Evolutionary conservation across 225 moss, liverwort and hornwort species (phyloP), one percentile per base, ranked within the genome.

Genomic region (Neckera pumila): DNA sequence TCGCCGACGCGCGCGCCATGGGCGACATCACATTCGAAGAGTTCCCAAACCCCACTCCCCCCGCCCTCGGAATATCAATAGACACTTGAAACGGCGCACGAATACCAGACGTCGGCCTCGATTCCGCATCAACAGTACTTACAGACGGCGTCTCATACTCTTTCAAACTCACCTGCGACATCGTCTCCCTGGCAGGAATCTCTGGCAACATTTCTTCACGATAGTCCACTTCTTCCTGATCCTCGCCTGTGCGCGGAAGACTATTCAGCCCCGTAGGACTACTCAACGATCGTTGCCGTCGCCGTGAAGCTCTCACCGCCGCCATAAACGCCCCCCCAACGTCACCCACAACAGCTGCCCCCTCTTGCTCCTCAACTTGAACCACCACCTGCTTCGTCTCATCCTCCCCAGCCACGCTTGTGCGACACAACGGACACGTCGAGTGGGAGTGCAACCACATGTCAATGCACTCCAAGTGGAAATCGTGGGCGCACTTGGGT

Each of bases 391-490:
- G 38, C 65, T 87, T 62, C 36, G n/a, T 25, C 31, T 63, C 89
- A 54, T 86, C 91, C 8, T 79, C 90, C 17, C 43, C 45, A 6
- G 8, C 85, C n/a, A 92, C 88, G n/a, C 79, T 71, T 42, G 90
- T 65, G 58, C 95, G 90, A 58, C 95, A 95, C 74, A 95, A 79
- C 34, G 95, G 95, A 84, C 95, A 95, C 4, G 94, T 94, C 11
- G 92, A 92, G 90, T 94, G 94, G 71, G 94, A 93, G 79, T 93
- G 90, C 76, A 95, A 60, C 95, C 95, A 95, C 95, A 93, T 94
- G 87, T 95, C 95, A 62, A 95, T 88, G 85, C 95, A 95, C 7
- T 93, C 91, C 1, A 91, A 71, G 61, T 95, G 95, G 60, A 95
- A 95, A 17, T 22, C 73, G 61, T 95, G 95, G 15, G 84, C 81